Base-by-base conservation (phyloP, 225 moss, liverwort and hornwort genomes). In the Rhytidiadelphus loreus region DNA sequence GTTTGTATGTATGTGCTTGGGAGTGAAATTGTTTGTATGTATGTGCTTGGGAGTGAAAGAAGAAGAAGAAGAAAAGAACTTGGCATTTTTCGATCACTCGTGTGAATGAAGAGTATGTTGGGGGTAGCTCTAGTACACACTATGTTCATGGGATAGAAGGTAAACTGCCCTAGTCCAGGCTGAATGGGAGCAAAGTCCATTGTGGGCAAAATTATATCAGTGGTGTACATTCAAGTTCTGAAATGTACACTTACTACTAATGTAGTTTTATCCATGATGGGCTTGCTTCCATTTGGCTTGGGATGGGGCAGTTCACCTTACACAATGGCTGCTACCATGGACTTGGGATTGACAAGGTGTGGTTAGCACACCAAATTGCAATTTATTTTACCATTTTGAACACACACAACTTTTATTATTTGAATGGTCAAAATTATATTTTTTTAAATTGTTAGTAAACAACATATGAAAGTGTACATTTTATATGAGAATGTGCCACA, bases 81-180 rank as follows among this genome's bases (percentile, higher is more conserved):
- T 2, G 0, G 2, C 13, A 22, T 33, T 22, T 50, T 75, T 75
- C 0, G 13, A 33, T 2, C 28, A 43, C 3, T 0, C 3, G 3
- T 1, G 1, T 41, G 25, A 41, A 43, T 43, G 71, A n/a, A 65
- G 16, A 29, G 2, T 32, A 63, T 63, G 16, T 63, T 65, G 14
- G 17, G 17, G 35, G 12, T 66, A 66, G 6, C 16, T 63, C 8
- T 63, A 32, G n/a, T 8, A 14, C 29, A 5, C 10, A 64, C 64
- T 33, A 22, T 7, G 5, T 39, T 4, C 5, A 39, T 13, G 70
- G 5, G 65, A 35, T 10, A 20, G 1, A 24, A 48, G 48, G 9
- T 48, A 48, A 60, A n/a, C n/a, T n/a, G n/a, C n/a, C n/a, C n/a
- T n/a, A n/a, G n/a, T n/a, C n/a, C n/a, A n/a, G n/a, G n/a, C n/a